Conservation (phyloP, 2,329 filamentous ascomycete genomes). For the Aspergillus versicolor region DNA sequence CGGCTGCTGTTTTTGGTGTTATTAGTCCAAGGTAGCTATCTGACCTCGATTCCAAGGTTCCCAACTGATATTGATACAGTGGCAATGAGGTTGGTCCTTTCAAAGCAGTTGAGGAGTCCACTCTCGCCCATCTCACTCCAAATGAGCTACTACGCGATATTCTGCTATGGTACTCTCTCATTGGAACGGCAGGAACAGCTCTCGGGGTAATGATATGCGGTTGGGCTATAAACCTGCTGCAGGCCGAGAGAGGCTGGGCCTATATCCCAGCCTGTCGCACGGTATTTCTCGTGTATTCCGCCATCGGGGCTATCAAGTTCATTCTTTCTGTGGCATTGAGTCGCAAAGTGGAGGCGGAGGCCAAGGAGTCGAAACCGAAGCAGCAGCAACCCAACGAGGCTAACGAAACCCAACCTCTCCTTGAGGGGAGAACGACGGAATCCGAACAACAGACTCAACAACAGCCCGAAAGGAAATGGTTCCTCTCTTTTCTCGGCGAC, state of each 20-base stretch:
- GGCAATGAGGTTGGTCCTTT: constrained; percentile 69
- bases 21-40: constrained; percentile 53
- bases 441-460: constrained; percentile 20
- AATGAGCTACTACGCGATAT: constrained; percentile 59
- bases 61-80: constrained; percentile 18
- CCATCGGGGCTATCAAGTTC: constrained; percentile 59
- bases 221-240: constrained; percentile 57
- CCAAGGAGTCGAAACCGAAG: constrained; percentile 21
- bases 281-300: constrained; percentile 60
- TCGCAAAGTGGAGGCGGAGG: constrained; percentile 45
- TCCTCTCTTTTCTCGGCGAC: constrained; percentile 59
- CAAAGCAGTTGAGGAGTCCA: constrained; percentile 65
- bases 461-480: constrained; percentile 29
- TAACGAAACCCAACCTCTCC: constrained; percentile 37
- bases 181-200: constrained; percentile 60
- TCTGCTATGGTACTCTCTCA: constrained; percentile 60
- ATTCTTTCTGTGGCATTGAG: constrained; percentile 53
- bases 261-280: constrained; percentile 52
- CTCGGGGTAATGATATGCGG: constrained; percentile 60
- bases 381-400: constrained; percentile 22
- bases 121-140: constrained; percentile 60
- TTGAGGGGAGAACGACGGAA: constrained; percentile 18
- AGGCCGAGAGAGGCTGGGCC: constrained; percentile 44
- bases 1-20: constrained; percentile 60
- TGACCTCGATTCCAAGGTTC: neutral